Evolutionary conservation across 371 early-diverging fungal species (phyloP).

Genomic region (Blakeslea trispora): DNA sequence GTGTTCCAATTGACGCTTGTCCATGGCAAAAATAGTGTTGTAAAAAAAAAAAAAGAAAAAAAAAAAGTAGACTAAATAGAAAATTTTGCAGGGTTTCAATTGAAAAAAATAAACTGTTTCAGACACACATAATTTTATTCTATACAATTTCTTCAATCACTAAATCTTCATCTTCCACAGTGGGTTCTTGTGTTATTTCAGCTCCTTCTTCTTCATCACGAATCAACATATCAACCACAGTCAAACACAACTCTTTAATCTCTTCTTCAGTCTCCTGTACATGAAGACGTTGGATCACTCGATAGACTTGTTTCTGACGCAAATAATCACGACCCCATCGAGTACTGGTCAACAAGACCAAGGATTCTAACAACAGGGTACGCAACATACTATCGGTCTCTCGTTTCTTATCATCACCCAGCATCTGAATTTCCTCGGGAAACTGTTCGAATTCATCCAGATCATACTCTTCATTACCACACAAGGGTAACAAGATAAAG

Average conservation of each 20-base stretch:
- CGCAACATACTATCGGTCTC: slow-evolving; percentile 82
- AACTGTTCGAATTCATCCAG: slow-evolving; percentile 91
- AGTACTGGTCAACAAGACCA: slow-evolving; percentile 80
- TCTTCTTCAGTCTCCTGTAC: slow-evolving; percentile 66
- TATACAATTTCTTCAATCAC: slow-evolving; percentile 61
- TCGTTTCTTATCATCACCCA: slow-evolving; percentile 83
- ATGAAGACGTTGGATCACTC: slow-evolving; percentile 84
- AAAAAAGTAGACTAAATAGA: slow-evolving; percentile 3
- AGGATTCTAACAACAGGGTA: slow-evolving; percentile 70
- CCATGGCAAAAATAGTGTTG: slow-evolving; percentile 13
- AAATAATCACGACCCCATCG: slow-evolving; percentile 77
- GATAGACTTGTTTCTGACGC: slow-evolving; percentile 83
- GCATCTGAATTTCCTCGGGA: slow-evolving; percentile 90
- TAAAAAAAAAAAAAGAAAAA: slow-evolving; percentile 6
- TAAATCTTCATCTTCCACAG: slow-evolving; percentile 52
- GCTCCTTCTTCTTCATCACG: slow-evolving; percentile 72
- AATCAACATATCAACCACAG: slow-evolving; percentile 85
- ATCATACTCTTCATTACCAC: slow-evolving; percentile 91
- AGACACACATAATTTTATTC: slow-evolving; percentile 9
- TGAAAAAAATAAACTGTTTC: too few relatives aligned
- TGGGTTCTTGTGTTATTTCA: slow-evolving; percentile 28
- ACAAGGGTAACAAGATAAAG: slow-evolving; percentile 86
- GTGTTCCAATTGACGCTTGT: slow-evolving; percentile 40
- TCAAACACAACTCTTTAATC: slow-evolving; percentile 70
- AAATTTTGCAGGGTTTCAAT: slow-evolving; percentile 12